phyloP scores from a whole-genome alignment of 139 green algal genomes.

The Tetradesmus lagerheimii region DNA sequence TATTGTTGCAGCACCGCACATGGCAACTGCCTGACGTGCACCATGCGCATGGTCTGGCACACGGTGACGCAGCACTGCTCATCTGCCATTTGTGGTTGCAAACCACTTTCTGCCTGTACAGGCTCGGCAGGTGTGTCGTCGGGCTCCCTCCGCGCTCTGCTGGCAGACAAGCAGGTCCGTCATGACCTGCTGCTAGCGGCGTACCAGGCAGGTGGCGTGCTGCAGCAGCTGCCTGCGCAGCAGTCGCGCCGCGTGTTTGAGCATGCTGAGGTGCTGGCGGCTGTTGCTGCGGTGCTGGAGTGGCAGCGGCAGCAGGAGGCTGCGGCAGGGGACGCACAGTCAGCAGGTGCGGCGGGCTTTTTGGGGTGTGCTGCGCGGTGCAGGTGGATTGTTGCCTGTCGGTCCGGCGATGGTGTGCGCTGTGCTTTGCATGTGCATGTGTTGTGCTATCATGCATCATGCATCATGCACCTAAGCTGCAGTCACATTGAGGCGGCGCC shows the following conservation, averaged over 20 bases:
- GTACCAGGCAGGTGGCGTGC: slow-evolving; percentile 23
- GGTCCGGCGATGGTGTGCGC: no score
- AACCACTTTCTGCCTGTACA: not conserved
- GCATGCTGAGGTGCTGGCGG: slow-evolving; percentile 47
- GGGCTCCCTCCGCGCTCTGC: not conserved
- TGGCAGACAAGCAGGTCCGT: slow-evolving; percentile 23
- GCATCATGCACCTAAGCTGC: not conserved
- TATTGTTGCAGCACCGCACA: no score
- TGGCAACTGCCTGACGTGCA: not conserved
- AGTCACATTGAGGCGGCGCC: no score
- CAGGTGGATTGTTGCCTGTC: not conserved
- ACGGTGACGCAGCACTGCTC: no score
- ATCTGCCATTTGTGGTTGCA: no score
- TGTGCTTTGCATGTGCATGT: not conserved
- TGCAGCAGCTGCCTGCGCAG: slow-evolving; percentile 9
- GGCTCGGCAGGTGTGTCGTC: not conserved
- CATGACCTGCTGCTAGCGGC: slow-evolving; percentile 46
- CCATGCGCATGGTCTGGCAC: no score
- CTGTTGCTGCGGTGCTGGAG: slow-evolving; percentile 26
- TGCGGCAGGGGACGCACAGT: not conserved
- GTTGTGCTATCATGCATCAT: not conserved
- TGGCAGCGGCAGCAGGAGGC: slow-evolving; percentile 14
- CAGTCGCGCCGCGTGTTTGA: not conserved
- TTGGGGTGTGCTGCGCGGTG: not conserved
- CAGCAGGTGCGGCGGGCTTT: not conserved